phyloP scores from a whole-genome alignment of 2,329 filamentous ascomycete species.

The Arthrobotrys musiformis region DNA sequence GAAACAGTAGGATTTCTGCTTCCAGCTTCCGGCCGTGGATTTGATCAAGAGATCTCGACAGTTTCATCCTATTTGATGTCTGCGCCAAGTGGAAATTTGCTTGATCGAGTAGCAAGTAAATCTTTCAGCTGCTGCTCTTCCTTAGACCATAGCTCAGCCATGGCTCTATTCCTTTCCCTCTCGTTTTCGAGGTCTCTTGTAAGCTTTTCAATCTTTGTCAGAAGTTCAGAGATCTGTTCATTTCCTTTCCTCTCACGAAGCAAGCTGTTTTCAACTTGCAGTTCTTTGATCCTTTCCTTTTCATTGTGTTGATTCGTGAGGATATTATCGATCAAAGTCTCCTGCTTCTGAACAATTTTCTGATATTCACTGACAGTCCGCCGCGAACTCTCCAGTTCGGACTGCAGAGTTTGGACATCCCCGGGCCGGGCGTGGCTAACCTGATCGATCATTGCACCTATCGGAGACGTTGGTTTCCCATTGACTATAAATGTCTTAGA shows the following conservation, averaged over 20 bases:
- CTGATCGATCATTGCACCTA: constrained; percentile 49
- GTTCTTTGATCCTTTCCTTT: constrained; percentile 43
- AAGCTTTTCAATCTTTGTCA: constrained; percentile 50
- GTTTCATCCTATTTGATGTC: constrained; percentile 34
- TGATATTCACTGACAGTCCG: constrained; percentile 51
- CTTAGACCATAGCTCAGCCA: constrained; percentile 47
- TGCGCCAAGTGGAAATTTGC: constrained; percentile 47
- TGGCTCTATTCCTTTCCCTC: constrained; percentile 39
- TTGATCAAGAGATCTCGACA: background rate
- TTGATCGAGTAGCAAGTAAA: constrained; percentile 43
- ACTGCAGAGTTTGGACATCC: constrained; percentile 34
- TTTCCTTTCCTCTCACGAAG: constrained; percentile 45
- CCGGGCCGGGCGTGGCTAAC: constrained; percentile 28
- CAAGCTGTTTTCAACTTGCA: constrained; percentile 37
- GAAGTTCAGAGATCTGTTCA: constrained; percentile 44
- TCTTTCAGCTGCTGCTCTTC: constrained; percentile 50
- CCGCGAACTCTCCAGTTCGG: constrained; percentile 43
- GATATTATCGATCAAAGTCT: constrained; percentile 51
- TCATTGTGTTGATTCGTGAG: constrained; percentile 53
- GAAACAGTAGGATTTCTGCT: background rate
- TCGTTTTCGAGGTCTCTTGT: constrained; percentile 52
- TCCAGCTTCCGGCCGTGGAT: background rate
- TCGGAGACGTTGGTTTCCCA: constrained; percentile 50
- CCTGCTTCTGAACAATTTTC: constrained; percentile 53
- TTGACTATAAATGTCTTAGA: constrained; percentile 43